Percentiles rank a stretch among this genome's conserved stretches.
phyloP scores from a whole-genome alignment of 169 alveolate species.

The Plasmodium relictum region DNA sequence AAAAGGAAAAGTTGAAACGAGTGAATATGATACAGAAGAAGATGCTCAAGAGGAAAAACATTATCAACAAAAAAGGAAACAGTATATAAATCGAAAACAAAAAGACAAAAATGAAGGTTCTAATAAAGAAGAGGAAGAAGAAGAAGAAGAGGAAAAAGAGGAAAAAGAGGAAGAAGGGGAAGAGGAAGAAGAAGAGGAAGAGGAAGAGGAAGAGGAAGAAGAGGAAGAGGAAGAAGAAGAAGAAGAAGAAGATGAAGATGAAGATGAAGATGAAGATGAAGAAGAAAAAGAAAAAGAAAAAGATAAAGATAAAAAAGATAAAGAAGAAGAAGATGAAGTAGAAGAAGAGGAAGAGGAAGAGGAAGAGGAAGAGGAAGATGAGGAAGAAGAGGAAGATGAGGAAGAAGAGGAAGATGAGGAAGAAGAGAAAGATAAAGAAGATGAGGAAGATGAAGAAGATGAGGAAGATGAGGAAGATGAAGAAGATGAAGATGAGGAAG shows the following conservation, averaged over 20 bases:
- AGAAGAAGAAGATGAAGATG: not conserved
- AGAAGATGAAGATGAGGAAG: too few relatives aligned
- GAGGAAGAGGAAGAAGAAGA: not conserved
- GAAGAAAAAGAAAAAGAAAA: conserved; percentile 1
- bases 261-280: not conserved
- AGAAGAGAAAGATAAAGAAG: not conserved
- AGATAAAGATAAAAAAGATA: too few relatives aligned
- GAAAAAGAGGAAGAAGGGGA: not conserved
- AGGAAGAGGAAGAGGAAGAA: conserved; percentile 7
- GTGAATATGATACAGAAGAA: not conserved
- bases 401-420: conserved; percentile 1
- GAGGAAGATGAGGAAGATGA: too few relatives aligned
- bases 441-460: too few relatives aligned
- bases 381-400: too few relatives aligned
- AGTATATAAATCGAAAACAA: not conserved
- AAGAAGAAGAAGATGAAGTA: too few relatives aligned
- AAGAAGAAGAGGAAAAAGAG: not conserved
- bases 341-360: too few relatives aligned
- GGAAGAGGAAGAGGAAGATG: too few relatives aligned
- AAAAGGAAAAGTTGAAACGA: not conserved
- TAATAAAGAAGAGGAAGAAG: not conserved
- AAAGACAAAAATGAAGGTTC: not conserved
- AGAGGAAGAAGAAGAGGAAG: conserved; percentile 3
- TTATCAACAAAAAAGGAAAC: not conserved
- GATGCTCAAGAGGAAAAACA: not conserved